These are phyloP conservation scores for Fusarium vanettenii DNA, from an alignment of 2,329 filamentous ascomycete species.

Conservation along the genomic window DNA sequence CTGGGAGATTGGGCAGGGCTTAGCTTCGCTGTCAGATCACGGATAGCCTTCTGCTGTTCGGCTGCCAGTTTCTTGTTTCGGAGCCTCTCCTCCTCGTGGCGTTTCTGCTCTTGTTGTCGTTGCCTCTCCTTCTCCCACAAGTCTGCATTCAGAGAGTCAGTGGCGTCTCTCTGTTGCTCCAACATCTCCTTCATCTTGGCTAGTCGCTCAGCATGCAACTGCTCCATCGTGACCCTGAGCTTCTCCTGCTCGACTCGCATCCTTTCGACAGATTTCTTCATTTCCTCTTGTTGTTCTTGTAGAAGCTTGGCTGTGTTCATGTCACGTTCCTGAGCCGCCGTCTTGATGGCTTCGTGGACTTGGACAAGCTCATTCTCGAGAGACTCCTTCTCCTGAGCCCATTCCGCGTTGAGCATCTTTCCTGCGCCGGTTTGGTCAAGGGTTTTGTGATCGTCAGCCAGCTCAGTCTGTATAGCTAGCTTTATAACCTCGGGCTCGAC, in stretches of 20 bases:
- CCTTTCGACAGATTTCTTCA: neutral
- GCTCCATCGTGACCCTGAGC: neutral
- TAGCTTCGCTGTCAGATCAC: neutral
- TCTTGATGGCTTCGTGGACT: neutral
- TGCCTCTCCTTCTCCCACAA: neutral
- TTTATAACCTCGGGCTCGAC: neutral
- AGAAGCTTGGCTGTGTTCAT: neutral
- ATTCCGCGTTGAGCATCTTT: neutral
- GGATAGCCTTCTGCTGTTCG: neutral
- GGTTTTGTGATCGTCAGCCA: neutral
- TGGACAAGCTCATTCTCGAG: neutral
- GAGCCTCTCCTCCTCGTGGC: neutral
- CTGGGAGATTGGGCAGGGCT: neutral
- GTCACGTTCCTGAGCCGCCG: neutral
- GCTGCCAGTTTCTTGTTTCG: neutral
- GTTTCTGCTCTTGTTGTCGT: neutral
- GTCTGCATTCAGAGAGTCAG: neutral
- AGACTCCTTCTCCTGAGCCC: neutral
- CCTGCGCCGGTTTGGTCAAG: constrained; percentile 5
- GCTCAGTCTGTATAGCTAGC: constrained; percentile 1
- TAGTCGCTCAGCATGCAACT: neutral
- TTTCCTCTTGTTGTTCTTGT: neutral
- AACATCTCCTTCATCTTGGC: neutral
- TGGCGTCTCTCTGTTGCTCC: neutral
- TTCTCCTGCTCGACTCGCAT: neutral